phyloP scores from a whole-genome alignment of 768 basidiomycete species.

The Leccinum variicolor region DNA sequence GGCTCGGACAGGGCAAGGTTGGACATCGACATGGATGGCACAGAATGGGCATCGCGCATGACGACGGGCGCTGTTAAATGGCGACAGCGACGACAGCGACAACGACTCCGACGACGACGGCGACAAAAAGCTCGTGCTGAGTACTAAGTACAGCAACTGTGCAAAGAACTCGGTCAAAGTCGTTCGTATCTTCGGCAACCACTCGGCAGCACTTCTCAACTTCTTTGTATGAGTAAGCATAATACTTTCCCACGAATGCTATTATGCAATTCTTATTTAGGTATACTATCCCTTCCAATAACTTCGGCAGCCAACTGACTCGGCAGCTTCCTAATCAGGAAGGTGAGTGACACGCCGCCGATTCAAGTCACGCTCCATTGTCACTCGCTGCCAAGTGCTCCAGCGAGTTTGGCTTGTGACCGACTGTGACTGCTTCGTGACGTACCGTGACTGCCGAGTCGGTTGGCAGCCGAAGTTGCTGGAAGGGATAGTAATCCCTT shows the following conservation, averaged over 20 bases:
- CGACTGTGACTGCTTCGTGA: neutral
- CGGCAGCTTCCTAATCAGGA: neutral
- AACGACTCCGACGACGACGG: neutral
- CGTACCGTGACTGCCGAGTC: neutral
- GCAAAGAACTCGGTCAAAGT: slow-evolving; percentile 19
- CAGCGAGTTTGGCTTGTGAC: neutral
- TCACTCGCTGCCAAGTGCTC: too few relatives aligned
- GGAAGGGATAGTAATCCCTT: neutral
- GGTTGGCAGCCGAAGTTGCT: neutral
- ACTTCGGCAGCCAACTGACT: neutral
- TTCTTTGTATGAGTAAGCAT: slow-evolving; percentile 22
- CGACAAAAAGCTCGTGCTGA: neutral
- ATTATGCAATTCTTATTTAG: slow-evolving; percentile 20
- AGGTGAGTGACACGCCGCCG: neutral
- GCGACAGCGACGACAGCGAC: neutral
- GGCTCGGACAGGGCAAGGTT: slow-evolving; percentile 38
- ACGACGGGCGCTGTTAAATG: slow-evolving; percentile 3
- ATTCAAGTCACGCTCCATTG: neutral
- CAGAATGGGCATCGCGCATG: slow-evolving; percentile 29
- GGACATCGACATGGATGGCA: slow-evolving; percentile 34
- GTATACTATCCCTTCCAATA: neutral
- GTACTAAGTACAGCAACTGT: neutral
- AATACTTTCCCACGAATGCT: slow-evolving; percentile 13
- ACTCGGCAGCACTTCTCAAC: slow-evolving; percentile 14
- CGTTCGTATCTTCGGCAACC: slow-evolving; percentile 28